phyloP scores from a whole-genome alignment of 2,329 filamentous ascomycete species.

The Microascus cirrosus region DNA sequence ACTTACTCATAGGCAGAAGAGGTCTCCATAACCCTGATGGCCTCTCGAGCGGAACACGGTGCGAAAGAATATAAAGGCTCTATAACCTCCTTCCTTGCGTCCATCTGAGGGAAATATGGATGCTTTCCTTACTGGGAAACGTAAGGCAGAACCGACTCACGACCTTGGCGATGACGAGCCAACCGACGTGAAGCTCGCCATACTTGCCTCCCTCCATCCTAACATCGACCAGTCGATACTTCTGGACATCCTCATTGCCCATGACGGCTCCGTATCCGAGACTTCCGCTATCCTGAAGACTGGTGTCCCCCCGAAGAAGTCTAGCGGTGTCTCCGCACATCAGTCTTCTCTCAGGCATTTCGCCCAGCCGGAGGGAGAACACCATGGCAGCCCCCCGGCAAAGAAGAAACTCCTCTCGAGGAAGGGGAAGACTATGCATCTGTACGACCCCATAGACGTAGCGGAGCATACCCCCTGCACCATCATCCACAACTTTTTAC shows the following conservation, averaged over 20 bases:
- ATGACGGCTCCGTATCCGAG: conserved; percentile 63
- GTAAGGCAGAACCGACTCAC: conserved; percentile 24
- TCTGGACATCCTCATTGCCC: conserved; percentile 67
- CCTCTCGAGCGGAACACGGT: background rate
- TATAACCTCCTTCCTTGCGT: too few relatives aligned
- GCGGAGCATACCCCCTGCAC: conserved; percentile 79
- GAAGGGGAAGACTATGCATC: conserved; percentile 72
- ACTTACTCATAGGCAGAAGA: too few relatives aligned
- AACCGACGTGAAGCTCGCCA: conserved; percentile 81
- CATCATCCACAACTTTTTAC: conserved; percentile 84
- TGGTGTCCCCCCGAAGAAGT: conserved; percentile 18
- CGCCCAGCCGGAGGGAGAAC: conserved; percentile 11
- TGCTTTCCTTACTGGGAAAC: conserved; percentile 44
- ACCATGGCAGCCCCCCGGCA: conserved; percentile 8
- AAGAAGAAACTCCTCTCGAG: conserved; percentile 50
- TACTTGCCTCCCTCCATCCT: conserved; percentile 69
- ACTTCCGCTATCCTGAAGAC: conserved; percentile 46
- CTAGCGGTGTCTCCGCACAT: conserved; percentile 29
- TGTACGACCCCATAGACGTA: conserved; percentile 74
- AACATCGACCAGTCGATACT: conserved; percentile 51
- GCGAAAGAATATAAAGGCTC: too few relatives aligned
- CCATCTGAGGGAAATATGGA: conserved; percentile 34
- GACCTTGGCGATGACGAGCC: conserved; percentile 51
- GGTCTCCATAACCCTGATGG: background rate
- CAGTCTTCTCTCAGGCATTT: conserved; percentile 55